phyloP scores from a whole-genome alignment of 2,329 filamentous ascomycete genomes.

The Thelonectria rubi region DNA sequence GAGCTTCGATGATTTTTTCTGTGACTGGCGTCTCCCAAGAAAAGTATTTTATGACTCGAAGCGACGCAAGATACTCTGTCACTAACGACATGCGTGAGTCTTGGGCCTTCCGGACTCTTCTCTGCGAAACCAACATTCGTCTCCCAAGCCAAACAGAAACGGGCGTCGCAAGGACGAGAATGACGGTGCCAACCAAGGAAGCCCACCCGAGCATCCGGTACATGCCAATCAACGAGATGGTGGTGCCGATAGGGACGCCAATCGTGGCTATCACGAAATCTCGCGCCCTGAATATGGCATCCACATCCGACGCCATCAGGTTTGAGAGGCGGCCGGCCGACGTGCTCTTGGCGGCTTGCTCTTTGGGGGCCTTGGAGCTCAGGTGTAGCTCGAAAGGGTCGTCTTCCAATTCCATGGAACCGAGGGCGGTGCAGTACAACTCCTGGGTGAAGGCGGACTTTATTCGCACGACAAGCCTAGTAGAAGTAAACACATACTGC shows the following conservation, averaged over 20 bases:
- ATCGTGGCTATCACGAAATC: constrained; percentile 59
- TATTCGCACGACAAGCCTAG: constrained; percentile 63
- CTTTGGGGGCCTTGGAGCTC: constrained; percentile 39
- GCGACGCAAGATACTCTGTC: constrained; percentile 66
- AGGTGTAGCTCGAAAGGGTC: constrained; percentile 54
- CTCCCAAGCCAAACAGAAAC: constrained; percentile 60
- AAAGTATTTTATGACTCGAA: constrained; percentile 68
- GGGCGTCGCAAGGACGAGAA: constrained; percentile 59
- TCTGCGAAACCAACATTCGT: constrained; percentile 60
- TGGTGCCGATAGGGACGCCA: constrained; percentile 58
- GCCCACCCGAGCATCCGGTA: constrained; percentile 66
- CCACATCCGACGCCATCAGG: constrained; percentile 67
- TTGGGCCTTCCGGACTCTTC: constrained; percentile 62
- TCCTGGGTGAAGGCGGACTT: constrained; percentile 67
- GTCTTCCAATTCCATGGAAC: constrained; percentile 66
- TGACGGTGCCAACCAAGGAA: constrained; percentile 60
- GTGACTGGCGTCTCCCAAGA: constrained; percentile 66
- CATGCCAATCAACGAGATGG: constrained; percentile 59
- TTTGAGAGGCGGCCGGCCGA: constrained; percentile 63
- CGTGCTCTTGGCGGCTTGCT: constrained; percentile 46
- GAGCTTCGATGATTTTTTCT: constrained; percentile 59
- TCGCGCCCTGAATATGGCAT: constrained; percentile 61
- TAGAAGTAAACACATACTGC: constrained; percentile 66
- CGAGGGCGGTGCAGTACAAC: constrained; percentile 64
- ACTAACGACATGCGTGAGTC: constrained; percentile 66